phyloP scores from a whole-genome alignment of 2,329 filamentous ascomycete genomes.

The Penicillium capsulatum region DNA sequence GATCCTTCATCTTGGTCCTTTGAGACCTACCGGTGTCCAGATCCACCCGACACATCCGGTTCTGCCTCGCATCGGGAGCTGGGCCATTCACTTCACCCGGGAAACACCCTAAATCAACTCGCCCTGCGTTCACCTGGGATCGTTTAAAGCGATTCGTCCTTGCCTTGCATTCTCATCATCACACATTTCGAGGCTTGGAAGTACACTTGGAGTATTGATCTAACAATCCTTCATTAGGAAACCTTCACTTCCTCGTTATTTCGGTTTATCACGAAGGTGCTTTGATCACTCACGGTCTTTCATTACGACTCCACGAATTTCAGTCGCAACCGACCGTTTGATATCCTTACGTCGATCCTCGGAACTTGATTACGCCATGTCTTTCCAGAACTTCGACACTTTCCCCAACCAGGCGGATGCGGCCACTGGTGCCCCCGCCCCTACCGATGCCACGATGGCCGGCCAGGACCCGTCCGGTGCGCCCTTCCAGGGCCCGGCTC shows the following conservation, averaged over 20 bases:
- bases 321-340: slow-evolving; percentile 33
- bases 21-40: no score
- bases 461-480: slow-evolving; percentile 56
- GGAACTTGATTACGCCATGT: slow-evolving; percentile 50
- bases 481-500: slow-evolving; percentile 47
- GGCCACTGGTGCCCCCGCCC: slow-evolving; percentile 48
- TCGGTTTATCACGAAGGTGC: slow-evolving; percentile 29
- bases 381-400: slow-evolving; percentile 62
- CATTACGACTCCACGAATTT: slow-evolving; percentile 42
- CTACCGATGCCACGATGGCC: slow-evolving; percentile 52
- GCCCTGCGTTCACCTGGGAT: no score
- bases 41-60: no score
- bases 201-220: no score
- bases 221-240: slow-evolving; percentile 16
- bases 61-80: no score
- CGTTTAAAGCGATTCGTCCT: no score
- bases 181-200: no score
- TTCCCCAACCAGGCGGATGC: slow-evolving; percentile 59
- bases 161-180: no score
- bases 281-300: slow-evolving; percentile 35
- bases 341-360: slow-evolving; percentile 26
- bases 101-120: no score
- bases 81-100: no score
- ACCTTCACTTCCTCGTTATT: slow-evolving; percentile 24
- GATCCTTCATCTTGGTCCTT: no score